These are phyloP conservation scores for Leersia perrieri DNA, from an alignment of 176 grass and related monocot species.

Conservation along the genomic window DNA sequence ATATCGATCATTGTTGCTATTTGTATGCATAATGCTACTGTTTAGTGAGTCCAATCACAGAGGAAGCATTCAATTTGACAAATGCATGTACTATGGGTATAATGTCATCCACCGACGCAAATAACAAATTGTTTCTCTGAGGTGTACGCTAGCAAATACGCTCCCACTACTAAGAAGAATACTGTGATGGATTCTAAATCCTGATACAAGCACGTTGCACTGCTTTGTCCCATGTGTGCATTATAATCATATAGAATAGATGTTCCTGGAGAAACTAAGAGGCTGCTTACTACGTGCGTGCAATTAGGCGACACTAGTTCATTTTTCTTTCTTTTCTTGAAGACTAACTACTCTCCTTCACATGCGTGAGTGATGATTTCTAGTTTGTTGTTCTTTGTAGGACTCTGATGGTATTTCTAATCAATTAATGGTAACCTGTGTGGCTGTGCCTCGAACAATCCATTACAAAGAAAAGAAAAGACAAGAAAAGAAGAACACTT, in stretches of 20 bases:
- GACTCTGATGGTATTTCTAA: neutral
- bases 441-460: neutral
- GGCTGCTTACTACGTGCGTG: neutral
- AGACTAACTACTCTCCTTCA: neutral
- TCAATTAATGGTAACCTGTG: neutral
- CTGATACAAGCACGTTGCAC: neutral
- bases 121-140: neutral
- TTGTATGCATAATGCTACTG: neutral
- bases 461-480: neutral
- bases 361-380: neutral
- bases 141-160: neutral
- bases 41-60: neutral
- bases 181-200: neutral
- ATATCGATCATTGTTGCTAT: neutral
- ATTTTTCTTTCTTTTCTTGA: neutral
- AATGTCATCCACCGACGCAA: neutral
- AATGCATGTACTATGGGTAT: neutral
- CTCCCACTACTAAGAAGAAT: neutral
- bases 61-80: neutral
- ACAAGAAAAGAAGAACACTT: no score
- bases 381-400: neutral
- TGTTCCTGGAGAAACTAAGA: neutral
- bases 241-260: neutral
- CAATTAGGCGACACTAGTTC: neutral
- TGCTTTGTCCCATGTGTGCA: neutral